Percentiles rank a stretch among this genome's conserved stretches.
Evolutionary conservation across 192 early-diverging fungal species (phyloP).

Genomic region (Linderina pennispora): DNA sequence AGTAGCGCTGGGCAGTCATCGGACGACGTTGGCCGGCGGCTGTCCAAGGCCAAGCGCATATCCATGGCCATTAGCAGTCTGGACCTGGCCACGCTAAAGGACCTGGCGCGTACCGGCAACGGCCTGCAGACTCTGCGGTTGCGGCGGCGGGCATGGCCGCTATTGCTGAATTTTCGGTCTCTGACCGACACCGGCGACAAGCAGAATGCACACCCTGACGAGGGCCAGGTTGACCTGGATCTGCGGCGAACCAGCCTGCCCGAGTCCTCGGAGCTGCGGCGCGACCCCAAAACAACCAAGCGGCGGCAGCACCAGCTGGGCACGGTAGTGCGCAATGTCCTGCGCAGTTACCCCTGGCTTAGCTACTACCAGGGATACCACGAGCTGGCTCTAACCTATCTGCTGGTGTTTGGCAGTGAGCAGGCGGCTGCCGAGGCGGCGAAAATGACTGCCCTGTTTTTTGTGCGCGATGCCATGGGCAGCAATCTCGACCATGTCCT

Average conservation of each 20-base stretch:
- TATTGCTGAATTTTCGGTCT: slow-evolving; percentile 37
- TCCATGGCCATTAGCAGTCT: slow-evolving; percentile 21
- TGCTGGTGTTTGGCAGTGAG: slow-evolving; percentile 53
- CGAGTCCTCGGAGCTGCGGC: slow-evolving; percentile 14
- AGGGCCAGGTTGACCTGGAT: slow-evolving; percentile 37
- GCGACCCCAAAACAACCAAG: slow-evolving; percentile 21
- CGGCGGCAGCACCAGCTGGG: slow-evolving; percentile 49
- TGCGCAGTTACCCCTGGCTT: slow-evolving; percentile 54
- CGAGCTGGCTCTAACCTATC: slow-evolving; percentile 43
- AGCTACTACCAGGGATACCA: slow-evolving; percentile 66
- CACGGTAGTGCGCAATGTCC: slow-evolving; percentile 39
- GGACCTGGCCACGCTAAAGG: slow-evolving; percentile 34
- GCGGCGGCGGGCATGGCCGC: slow-evolving; percentile 40
- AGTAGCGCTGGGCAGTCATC: too few relatives aligned
- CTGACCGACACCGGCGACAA: slow-evolving; percentile 12
- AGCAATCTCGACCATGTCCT: slow-evolving; percentile 30
- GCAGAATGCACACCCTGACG: slow-evolving; percentile 20
- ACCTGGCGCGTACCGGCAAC: slow-evolving; percentile 25
- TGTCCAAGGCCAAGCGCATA: slow-evolving; percentile 26
- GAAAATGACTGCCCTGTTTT: slow-evolving; percentile 52
- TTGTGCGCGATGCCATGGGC: slow-evolving; percentile 42
- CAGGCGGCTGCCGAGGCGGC: slow-evolving; percentile 46
- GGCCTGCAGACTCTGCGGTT: slow-evolving; percentile 29
- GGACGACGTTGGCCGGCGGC: neutral
- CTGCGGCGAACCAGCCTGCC: slow-evolving; percentile 22